Base-by-base conservation (phyloP, 495 filamentous ascomycete genomes). In the Articulospora tetracladia region DNA sequence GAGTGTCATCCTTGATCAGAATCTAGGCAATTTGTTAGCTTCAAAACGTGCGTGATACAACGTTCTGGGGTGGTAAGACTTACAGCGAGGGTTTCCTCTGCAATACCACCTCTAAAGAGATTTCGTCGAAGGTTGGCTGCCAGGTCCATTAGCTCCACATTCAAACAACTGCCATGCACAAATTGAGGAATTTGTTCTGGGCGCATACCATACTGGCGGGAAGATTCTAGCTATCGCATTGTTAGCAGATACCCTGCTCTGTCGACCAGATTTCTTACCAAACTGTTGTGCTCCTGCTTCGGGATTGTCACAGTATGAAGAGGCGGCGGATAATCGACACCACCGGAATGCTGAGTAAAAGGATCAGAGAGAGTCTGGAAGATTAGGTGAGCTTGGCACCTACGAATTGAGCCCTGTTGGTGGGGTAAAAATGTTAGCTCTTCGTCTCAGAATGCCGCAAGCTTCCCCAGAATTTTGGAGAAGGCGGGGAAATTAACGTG, bases 51-150 rank as follows among this genome's bases (percentile, higher is more conserved):
- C 3, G 39, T 44, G n/a, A 3, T 8, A 3, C 15, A n/a, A 44
- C 3, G 11, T n/a, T 44, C 8, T 44, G n/a, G 15, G 39, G 39
- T 32, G 13, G n/a, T 17, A 8, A 44, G 23, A 59, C 77, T 69
- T 70, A 86, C 85, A 69, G 82, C 76, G 41, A 92, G 71, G 20
- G 80, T 84, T 51, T 85, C 83, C 34, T 77, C 72, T 1, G 79
- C 77, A 53, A 91, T 77, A 2, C 87, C 88, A 28, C 83, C 85
- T 54, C 76, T 77, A 53, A 85, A 71, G 13, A 92, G 80, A 55
- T 84, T 84, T 3, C 76, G 77, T 55, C 77, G 82, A 32, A 92
- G 75, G 55, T 83, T 85, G 57, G 76, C 87, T 91, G 55, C 19
- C 6, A 13, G 22, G 50, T 57, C 44, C 47, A 28, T 54, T 19